Percentiles rank a stretch among this genome's conserved stretches.
phyloP scores from a whole-genome alignment of 2,329 filamentous ascomycete species.

The Cucurbitaria berberidis region DNA sequence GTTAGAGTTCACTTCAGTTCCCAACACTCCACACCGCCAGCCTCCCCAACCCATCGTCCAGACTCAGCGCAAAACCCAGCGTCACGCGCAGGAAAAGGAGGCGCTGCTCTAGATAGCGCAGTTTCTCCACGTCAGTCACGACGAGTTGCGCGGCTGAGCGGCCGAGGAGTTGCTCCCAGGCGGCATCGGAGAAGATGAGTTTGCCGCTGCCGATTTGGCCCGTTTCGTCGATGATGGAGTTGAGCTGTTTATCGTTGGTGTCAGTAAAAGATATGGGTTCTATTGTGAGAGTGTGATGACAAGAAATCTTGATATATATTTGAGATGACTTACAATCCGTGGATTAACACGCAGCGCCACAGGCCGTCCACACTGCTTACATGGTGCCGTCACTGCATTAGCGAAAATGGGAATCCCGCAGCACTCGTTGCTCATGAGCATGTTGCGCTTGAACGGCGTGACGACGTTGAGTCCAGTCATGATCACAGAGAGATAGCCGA shows the following conservation, averaged over 20 bases:
- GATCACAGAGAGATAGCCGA: constrained; percentile 54
- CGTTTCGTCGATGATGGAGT: constrained; percentile 61
- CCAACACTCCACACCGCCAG: constrained; percentile 43
- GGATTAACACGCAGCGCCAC: constrained; percentile 52
- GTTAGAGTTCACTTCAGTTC: constrained; percentile 20
- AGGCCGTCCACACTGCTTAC: constrained; percentile 50
- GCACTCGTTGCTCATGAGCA: constrained; percentile 55
- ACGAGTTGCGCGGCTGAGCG: constrained; percentile 54
- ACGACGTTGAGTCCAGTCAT: constrained; percentile 52
- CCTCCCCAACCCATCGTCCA: constrained; percentile 38
- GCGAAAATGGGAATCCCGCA: constrained; percentile 62
- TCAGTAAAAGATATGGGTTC: too few species aligned
- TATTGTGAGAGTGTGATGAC: too few species aligned
- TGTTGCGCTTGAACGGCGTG: constrained; percentile 49
- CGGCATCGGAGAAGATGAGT: constrained; percentile 59
- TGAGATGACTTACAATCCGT: constrained; percentile 44
- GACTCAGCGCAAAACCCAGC: constrained; percentile 62
- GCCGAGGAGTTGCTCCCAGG: constrained; percentile 61
- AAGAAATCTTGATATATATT: too few species aligned
- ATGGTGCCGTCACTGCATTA: constrained; percentile 52
- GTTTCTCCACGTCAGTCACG: constrained; percentile 42
- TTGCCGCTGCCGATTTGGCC: constrained; percentile 59
- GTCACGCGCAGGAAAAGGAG: constrained; percentile 60
- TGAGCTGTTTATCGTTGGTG: constrained; percentile 38
- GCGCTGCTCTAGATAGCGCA: constrained; percentile 60